A percentile compares a stretch with the other conserved stretches of the same genome.
Evolutionary conservation across 305 asterid species (phyloP).

Genomic region (Caryopteris hybrid): DNA sequence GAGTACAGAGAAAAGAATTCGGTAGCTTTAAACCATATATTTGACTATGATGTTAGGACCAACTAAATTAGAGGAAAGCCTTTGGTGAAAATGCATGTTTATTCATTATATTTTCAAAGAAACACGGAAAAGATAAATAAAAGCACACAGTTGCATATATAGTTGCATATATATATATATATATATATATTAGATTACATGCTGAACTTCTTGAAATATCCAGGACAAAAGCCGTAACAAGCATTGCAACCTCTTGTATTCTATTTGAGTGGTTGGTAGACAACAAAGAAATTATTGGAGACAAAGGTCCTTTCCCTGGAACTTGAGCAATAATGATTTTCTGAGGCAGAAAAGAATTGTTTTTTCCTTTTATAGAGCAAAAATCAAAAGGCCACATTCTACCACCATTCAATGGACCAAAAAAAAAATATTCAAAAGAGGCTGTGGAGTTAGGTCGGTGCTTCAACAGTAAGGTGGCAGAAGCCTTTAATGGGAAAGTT

Average conservation of each 20-base stretch:
- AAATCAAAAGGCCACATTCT: neutral
- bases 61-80: neutral
- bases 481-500: neutral
- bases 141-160: neutral
- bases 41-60: slow-evolving; percentile 4
- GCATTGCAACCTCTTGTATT: neutral
- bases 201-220: neutral
- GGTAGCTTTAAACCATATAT: neutral
- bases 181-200: too few relatives aligned
- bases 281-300: neutral
- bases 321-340: slow-evolving; percentile 1
- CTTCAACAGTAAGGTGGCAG: slow-evolving; percentile 1
- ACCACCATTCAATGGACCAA: neutral
- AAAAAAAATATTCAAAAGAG: neutral
- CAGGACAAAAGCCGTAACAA: neutral
- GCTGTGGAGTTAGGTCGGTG: neutral
- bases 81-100: neutral
- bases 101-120: neutral
- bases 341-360: neutral
- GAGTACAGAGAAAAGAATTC: neutral
- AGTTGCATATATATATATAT: too few relatives aligned
- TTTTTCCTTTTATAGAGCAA: neutral
- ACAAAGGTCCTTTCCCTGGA: neutral
- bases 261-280: neutral
- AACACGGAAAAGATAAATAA: neutral